phyloP scores from a whole-genome alignment of 352 stramenopile species.

The Globisporangium heterothallicum region DNA sequence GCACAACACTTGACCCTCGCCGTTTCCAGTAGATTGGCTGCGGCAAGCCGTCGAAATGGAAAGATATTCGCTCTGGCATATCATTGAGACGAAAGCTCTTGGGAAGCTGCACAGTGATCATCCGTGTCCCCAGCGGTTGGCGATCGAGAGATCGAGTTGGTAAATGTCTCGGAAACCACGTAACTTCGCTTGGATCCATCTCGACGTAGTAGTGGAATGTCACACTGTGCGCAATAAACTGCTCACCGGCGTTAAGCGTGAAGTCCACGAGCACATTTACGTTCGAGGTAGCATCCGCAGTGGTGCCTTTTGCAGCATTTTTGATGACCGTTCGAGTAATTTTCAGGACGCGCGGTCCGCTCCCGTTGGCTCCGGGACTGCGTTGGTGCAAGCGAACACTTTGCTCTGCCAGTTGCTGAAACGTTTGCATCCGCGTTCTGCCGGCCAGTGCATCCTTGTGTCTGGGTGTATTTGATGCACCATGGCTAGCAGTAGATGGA shows the following conservation, averaged over 20 bases:
- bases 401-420: slow-evolving; percentile 52
- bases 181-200: slow-evolving; percentile 33
- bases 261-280: slow-evolving; percentile 65
- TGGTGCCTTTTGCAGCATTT: slow-evolving; percentile 4
- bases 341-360: slow-evolving; percentile 18
- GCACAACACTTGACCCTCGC: slow-evolving; percentile 36
- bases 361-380: slow-evolving; percentile 6
- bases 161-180: slow-evolving; percentile 53
- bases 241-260: slow-evolving; percentile 65
- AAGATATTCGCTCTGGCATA: slow-evolving; percentile 40
- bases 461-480: slow-evolving; percentile 9
- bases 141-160: slow-evolving; percentile 41
- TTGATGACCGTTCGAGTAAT: slow-evolving; percentile 21
- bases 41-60: slow-evolving; percentile 45
- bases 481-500: neutral
- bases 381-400: slow-evolving; percentile 28
- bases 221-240: slow-evolving; percentile 72
- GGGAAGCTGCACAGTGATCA: slow-evolving; percentile 43
- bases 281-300: slow-evolving; percentile 2
- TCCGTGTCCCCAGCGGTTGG: slow-evolving; percentile 30
- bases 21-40: slow-evolving; percentile 41
- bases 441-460: slow-evolving; percentile 25
- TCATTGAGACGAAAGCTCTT: slow-evolving; percentile 46
- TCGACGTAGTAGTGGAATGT: slow-evolving; percentile 62
- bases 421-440: slow-evolving; percentile 42